Percentiles rank a stretch among this genome's conserved stretches.
Evolutionary conservation across 1,284 basidiomycete genomes (phyloP).

Genomic region (Ganoderma boninense): DNA sequence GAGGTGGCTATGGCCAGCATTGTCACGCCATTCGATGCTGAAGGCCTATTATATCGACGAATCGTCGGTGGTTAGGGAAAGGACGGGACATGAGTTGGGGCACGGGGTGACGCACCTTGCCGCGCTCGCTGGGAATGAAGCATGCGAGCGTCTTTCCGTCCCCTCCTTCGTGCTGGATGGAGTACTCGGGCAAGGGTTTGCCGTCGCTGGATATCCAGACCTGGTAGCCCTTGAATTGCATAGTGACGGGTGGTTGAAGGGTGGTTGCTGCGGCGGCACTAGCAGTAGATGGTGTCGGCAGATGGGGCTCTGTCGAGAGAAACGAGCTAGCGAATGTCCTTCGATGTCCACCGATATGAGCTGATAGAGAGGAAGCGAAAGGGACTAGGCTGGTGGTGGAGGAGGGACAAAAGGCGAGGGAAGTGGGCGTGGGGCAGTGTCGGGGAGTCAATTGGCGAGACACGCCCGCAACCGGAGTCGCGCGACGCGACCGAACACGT

Average conservation of each 20-base stretch:
- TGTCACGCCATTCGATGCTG: conserved; percentile 19
- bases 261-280: neutral
- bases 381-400: neutral
- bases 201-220: conserved; percentile 20
- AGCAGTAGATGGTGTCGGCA: neutral
- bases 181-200: conserved; percentile 17
- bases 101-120: conserved; percentile 20
- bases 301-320: neutral
- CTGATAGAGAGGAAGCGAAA: neutral
- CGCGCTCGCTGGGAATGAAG: conserved; percentile 27
- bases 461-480: neutral
- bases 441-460: conserved; percentile 5
- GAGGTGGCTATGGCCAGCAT: conserved; percentile 11
- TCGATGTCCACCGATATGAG: neutral
- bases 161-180: conserved; percentile 7
- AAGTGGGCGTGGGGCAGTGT: neutral
- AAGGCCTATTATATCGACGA: conserved; percentile 10
- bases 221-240: conserved; percentile 15
- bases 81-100: too few species aligned
- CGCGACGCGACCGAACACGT: conserved; percentile 10
- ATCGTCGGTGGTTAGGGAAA: neutral
- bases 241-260: neutral
- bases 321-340: neutral
- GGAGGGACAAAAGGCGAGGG: neutral
- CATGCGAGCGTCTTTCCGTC: conserved; percentile 22